Conservation (phyloP, 352 stramenopile species). For the Thalassiosira hispida region DNA sequence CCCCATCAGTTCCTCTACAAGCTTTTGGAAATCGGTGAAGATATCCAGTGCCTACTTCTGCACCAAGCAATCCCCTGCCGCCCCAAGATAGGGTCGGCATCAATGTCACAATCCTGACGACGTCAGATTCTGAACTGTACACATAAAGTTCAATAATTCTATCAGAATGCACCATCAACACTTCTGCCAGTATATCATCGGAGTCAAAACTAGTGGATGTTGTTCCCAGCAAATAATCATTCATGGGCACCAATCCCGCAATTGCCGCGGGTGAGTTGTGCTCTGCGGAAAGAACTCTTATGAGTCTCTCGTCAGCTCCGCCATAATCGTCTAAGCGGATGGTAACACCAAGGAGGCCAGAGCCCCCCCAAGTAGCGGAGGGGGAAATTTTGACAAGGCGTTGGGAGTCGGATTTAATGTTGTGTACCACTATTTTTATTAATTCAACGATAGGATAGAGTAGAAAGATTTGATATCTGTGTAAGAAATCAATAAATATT, state of each 20-base stretch:
- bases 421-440: constrained; percentile 76
- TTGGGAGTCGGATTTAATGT: constrained; percentile 83
- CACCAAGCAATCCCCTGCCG: constrained; percentile 91
- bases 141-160: constrained; percentile 96
- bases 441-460: constrained; percentile 1
- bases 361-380: constrained; percentile 91
- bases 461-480: not conserved
- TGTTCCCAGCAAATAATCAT: constrained; percentile 95
- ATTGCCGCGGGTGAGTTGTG: constrained; percentile 89
- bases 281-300: constrained; percentile 93
- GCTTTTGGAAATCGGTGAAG: constrained; percentile 91
- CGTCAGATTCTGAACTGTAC: constrained; percentile 93
- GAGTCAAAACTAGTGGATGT: constrained; percentile 88
- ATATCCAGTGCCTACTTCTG: constrained; percentile 95
- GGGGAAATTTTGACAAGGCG: constrained; percentile 89
- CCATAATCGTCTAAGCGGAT: constrained; percentile 97
- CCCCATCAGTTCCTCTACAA: constrained; percentile 67
- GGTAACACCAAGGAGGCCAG: constrained; percentile 95
- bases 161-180: constrained; percentile 89
- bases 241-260: constrained; percentile 88
- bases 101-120: constrained; percentile 90
- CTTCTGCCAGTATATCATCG: constrained; percentile 88
- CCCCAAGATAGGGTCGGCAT: constrained; percentile 87
- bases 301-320: constrained; percentile 93
- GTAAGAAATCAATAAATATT: constrained; percentile 7